phyloP scores from a whole-genome alignment of 2,329 filamentous ascomycete species.

The Coniella lustricola region DNA sequence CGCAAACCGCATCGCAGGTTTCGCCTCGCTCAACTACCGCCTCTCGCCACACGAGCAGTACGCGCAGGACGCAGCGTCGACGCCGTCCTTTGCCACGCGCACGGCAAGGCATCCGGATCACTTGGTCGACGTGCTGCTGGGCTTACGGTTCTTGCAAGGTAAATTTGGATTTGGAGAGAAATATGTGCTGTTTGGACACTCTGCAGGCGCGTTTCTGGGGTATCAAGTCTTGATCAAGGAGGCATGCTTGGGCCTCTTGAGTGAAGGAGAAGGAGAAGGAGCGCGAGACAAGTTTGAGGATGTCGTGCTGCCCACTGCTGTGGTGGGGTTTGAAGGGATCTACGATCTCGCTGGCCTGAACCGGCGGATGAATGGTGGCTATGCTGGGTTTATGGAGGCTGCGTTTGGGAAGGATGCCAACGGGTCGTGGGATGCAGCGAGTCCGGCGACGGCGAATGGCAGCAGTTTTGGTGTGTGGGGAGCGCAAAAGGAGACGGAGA shows the following conservation, averaged over 20 bases:
- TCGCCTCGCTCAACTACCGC: constrained; percentile 59
- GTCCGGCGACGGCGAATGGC: constrained; percentile 41
- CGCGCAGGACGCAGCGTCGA: constrained; percentile 34
- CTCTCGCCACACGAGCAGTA: constrained; percentile 47
- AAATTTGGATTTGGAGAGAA: constrained; percentile 18
- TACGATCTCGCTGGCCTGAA: constrained; percentile 56
- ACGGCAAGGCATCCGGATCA: constrained; percentile 54
- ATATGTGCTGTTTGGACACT: constrained; percentile 56
- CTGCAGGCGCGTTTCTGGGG: constrained; percentile 56
- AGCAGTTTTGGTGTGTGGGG: constrained; percentile 33
- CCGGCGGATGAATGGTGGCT: constrained; percentile 38
- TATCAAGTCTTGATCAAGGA: constrained; percentile 51
- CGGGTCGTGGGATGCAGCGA: constrained; percentile 44
- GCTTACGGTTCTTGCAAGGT: constrained; percentile 41
- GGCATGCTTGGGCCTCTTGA: constrained; percentile 22
- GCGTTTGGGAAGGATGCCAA: constrained; percentile 51
- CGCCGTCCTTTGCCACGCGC: constrained; percentile 26
- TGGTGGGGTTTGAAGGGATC: constrained; percentile 60
- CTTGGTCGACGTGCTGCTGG: constrained; percentile 47
- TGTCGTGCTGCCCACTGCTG: constrained; percentile 37
- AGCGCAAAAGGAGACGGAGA: constrained; percentile 23
- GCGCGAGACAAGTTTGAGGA: constrained; percentile 16
- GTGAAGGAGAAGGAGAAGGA: constrained; percentile 21
- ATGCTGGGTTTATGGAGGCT: constrained; percentile 48
- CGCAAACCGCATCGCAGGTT: constrained; percentile 46